These are phyloP conservation scores for Colletotrichum liriopes DNA, from an alignment of 2,329 filamentous ascomycete species.

Conservation along the genomic window DNA sequence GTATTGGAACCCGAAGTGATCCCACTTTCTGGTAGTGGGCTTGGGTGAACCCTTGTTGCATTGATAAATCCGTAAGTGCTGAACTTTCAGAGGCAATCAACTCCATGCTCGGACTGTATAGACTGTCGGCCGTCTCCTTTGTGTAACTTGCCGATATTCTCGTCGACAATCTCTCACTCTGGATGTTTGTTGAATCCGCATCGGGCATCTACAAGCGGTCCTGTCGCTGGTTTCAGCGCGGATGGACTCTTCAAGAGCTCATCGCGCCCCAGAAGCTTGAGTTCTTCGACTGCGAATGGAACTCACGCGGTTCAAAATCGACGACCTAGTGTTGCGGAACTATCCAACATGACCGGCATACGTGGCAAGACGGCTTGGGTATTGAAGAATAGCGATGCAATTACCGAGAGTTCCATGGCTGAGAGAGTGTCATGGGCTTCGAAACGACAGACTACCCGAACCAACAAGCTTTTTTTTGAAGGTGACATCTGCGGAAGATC, in stretches of 20 bases:
- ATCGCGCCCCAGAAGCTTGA: conserved; percentile 44
- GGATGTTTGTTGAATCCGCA: background rate
- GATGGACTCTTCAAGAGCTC: conserved; percentile 43
- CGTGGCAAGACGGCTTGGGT: conserved; percentile 3
- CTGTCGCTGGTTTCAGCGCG: conserved; percentile 28
- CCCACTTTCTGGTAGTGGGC: conserved; percentile 11
- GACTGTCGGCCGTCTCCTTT: conserved; percentile 33
- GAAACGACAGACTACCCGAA: conserved; percentile 43
- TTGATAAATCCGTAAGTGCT: conserved; percentile 32
- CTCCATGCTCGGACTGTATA: conserved; percentile 38
- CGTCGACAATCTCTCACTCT: background rate
- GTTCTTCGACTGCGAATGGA: conserved; percentile 47
- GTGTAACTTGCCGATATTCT: conserved; percentile 28
- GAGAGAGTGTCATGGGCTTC: conserved; percentile 49
- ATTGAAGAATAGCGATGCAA: background rate
- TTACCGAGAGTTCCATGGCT: background rate
- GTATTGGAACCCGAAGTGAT: too few relatives aligned
- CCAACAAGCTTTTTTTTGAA: conserved; percentile 5
- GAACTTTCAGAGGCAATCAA: conserved; percentile 38
- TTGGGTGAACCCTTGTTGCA: conserved; percentile 31
- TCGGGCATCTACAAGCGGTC: background rate
- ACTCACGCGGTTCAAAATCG: conserved; percentile 10
- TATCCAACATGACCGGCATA: conserved; percentile 1
- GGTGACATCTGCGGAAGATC: background rate
- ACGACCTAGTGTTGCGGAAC: conserved; percentile 1